Percentiles rank a stretch among this genome's conserved stretches.
Conservation (phyloP, 768 basidiomycete species). For the Lactarius deliciosus region DNA sequence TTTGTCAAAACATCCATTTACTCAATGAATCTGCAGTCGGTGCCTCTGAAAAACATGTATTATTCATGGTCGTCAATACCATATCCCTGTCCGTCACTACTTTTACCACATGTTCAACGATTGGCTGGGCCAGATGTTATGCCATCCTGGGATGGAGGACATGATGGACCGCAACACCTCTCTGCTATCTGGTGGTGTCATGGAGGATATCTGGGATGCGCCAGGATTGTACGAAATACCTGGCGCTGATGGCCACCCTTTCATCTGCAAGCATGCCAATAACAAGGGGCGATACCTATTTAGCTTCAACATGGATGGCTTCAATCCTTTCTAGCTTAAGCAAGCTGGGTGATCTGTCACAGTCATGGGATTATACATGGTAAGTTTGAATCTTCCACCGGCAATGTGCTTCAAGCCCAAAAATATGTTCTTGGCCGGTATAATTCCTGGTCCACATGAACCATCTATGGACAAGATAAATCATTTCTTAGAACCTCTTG, state of each 20-base stretch:
- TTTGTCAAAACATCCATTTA: not conserved
- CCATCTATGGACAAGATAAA: conserved; percentile 39
- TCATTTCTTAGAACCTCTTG: conserved; percentile 40
- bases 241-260: conserved; percentile 11
- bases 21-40: not conserved
- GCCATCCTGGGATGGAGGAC: conserved; percentile 14
- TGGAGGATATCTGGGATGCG: conserved; percentile 21
- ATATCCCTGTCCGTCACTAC: not conserved
- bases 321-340: conserved; percentile 39
- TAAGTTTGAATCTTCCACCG: conserved; percentile 40
- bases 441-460: conserved; percentile 44
- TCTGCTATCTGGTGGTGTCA: not conserved
- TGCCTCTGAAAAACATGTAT: not conserved
- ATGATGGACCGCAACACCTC: not conserved
- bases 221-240: not conserved
- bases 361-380: conserved; percentile 36
- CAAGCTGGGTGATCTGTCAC: conserved; percentile 34
- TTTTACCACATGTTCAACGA: conserved; percentile 16
- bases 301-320: conserved; percentile 38
- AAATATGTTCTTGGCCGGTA: conserved; percentile 44
- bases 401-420: conserved; percentile 38
- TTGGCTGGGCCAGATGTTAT: conserved; percentile 12
- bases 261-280: not conserved
- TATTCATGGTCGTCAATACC: not conserved
- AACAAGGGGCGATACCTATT: conserved; percentile 34